Conservation (phyloP, 1,284 basidiomycete species). For the Ganoderma lucidum region DNA sequence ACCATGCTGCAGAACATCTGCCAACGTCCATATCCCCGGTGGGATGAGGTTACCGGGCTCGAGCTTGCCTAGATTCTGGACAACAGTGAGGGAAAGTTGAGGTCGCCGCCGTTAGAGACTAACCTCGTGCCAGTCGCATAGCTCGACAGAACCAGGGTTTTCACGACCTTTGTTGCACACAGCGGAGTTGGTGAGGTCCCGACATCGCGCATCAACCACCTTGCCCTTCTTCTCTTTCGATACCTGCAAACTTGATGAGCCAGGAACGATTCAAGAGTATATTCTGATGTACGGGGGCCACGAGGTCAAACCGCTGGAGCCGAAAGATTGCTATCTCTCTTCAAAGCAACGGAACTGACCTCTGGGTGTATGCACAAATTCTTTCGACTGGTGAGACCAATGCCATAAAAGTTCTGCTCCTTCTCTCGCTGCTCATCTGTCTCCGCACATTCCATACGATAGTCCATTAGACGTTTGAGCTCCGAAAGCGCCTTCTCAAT, state of each 20-base stretch:
- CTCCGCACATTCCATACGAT: constrained; percentile 78
- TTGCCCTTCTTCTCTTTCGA: constrained; percentile 98
- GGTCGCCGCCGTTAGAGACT: constrained; percentile 27
- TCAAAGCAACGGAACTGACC: constrained; percentile 54
- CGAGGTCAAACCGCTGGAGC: neutral
- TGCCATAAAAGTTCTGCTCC: constrained; percentile 86
- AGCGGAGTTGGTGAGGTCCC: constrained; percentile 92
- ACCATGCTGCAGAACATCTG: constrained; percentile 92
- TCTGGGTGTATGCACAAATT: constrained; percentile 97
- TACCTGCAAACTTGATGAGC: constrained; percentile 58
- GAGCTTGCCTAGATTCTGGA: constrained; percentile 77
- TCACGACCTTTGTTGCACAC: constrained; percentile 88
- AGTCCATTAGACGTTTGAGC: constrained; percentile 94
- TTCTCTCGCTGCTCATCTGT: constrained; percentile 80
- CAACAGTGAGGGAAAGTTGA: neutral
- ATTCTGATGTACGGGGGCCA: neutral
- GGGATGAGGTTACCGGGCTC: constrained; percentile 90
- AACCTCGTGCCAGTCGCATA: constrained; percentile 98
- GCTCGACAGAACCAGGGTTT: constrained; percentile 90
- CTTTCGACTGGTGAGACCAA: constrained; percentile 95
- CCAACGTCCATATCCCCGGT: constrained; percentile 92
- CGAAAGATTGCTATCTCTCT: neutral
- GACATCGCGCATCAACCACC: constrained; percentile 95
- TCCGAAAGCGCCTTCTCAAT: constrained; percentile 99
- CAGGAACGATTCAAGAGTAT: neutral